Percentiles rank a stretch among this genome's conserved stretches.
phyloP scores from a whole-genome alignment of 2,329 filamentous ascomycete species.

The Sarocladiaceae sp. region DNA sequence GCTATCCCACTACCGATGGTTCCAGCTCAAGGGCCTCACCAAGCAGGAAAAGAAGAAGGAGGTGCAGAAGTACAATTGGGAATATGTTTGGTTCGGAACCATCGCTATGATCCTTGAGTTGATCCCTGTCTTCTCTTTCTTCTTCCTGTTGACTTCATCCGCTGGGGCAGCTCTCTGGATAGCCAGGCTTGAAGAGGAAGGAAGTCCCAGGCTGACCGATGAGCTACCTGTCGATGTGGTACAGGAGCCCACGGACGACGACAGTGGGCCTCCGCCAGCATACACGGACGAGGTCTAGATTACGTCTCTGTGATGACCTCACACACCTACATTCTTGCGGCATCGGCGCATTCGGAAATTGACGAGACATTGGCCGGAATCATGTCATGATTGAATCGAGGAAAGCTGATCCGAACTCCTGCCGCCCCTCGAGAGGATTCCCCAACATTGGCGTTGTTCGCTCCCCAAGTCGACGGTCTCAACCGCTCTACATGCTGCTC shows the following conservation, averaged over 20 bases:
- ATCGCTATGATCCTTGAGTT: slow-evolving; percentile 80
- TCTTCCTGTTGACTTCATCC: slow-evolving; percentile 86
- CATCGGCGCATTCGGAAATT: too few relatives aligned
- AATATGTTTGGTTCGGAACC: slow-evolving; percentile 92
- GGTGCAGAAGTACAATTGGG: slow-evolving; percentile 64
- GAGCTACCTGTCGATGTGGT: background rate
- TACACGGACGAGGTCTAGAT: slow-evolving; percentile 18
- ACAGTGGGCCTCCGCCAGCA: slow-evolving; percentile 18
- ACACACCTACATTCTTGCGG: too few relatives aligned
- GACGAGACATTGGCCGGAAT: too few relatives aligned
- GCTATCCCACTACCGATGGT: slow-evolving; percentile 88
- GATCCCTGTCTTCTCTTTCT: slow-evolving; percentile 87
- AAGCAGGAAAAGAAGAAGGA: slow-evolving; percentile 71
- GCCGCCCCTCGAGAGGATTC: background rate
- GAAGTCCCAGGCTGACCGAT: slow-evolving; percentile 14
- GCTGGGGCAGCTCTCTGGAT: slow-evolving; percentile 85
- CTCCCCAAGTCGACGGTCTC: background rate
- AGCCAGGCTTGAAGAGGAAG: slow-evolving; percentile 66
- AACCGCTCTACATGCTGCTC: background rate
- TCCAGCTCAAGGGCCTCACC: slow-evolving; percentile 69
- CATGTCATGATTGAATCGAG: too few relatives aligned
- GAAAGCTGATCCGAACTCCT: too few relatives aligned
- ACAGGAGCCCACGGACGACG: slow-evolving; percentile 14
- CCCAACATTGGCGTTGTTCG: too few relatives aligned
- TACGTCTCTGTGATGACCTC: too few relatives aligned